These are phyloP conservation scores for Penicillium robsamsonii DNA, from an alignment of 495 filamentous ascomycete species.

Conservation along the genomic window DNA sequence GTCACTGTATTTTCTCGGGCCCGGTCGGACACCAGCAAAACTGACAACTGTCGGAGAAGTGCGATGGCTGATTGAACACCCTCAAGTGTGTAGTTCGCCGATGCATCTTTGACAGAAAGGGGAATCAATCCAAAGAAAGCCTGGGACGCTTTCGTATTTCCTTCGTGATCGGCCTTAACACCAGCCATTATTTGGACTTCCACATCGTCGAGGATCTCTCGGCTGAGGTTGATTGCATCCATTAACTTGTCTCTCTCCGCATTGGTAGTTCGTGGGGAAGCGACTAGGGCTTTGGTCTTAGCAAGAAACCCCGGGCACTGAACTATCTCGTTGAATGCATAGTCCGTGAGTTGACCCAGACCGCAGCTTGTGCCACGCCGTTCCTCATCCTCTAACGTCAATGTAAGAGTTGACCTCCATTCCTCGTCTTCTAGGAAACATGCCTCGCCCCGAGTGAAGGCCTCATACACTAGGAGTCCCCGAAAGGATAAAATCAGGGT, in stretches of 20 bases:
- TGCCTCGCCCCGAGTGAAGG: slow-evolving; percentile 22
- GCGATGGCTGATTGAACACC: slow-evolving; percentile 1
- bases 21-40: not conserved
- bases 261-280: not conserved
- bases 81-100: not conserved
- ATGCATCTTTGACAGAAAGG: not conserved
- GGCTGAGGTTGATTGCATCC: not conserved
- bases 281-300: slow-evolving; percentile 15
- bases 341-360: slow-evolving; percentile 24
- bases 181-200: slow-evolving; percentile 2
- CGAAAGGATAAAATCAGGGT: slow-evolving; percentile 32
- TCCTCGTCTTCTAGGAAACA: slow-evolving; percentile 33
- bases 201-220: not conserved
- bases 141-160: not conserved
- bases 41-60: slow-evolving; percentile 9
- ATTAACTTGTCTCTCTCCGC: not conserved
- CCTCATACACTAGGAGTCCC: slow-evolving; percentile 31
- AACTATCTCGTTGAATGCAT: slow-evolving; percentile 27
- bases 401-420: slow-evolving; percentile 28
- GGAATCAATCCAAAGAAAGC: slow-evolving; percentile 1
- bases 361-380: slow-evolving; percentile 14
- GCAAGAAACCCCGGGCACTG: slow-evolving; percentile 27
- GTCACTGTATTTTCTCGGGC: not conserved
- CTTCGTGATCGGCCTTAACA: not conserved
- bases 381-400: slow-evolving; percentile 18